These are phyloP conservation scores for Globisporangium apiculatum DNA, from an alignment of 352 stramenopile species.

Conservation along the genomic window DNA sequence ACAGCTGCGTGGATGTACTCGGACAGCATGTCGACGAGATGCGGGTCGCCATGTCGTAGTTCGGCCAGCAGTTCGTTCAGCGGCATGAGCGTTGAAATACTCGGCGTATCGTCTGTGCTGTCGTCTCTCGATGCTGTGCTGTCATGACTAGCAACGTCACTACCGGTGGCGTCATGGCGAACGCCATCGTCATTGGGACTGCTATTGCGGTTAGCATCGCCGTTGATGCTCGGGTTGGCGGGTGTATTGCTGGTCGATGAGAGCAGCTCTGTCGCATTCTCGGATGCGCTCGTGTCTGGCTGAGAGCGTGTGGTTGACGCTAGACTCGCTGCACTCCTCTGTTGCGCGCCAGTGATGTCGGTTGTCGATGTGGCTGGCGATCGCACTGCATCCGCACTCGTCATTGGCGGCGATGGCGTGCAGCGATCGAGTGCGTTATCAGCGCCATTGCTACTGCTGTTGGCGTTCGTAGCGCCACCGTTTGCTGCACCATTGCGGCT, in stretches of 20 bases:
- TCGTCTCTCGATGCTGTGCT: background rate
- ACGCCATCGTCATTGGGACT: no score
- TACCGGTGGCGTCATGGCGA: no score
- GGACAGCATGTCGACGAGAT: slow-evolving; percentile 23
- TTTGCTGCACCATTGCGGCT: background rate
- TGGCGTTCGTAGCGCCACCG: background rate
- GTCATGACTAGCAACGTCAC: background rate
- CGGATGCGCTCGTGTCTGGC: no score
- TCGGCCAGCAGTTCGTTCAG: slow-evolving; percentile 22
- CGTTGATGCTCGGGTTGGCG: no score
- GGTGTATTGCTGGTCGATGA: no score
- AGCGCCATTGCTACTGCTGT: background rate
- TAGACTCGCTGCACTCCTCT: background rate
- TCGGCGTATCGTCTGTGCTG: background rate
- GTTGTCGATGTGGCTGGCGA: background rate
- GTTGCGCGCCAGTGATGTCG: background rate
- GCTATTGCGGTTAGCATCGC: no score
- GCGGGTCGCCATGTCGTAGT: slow-evolving; percentile 15
- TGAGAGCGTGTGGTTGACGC: background rate
- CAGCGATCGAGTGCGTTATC: background rate
- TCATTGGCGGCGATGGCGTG: background rate
- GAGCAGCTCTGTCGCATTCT: no score
- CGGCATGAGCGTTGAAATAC: slow-evolving; percentile 1
- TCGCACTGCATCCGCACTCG: background rate
- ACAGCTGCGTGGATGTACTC: slow-evolving; percentile 28